A percentile compares a stretch with the other conserved stretches of the same genome.
phyloP scores from a whole-genome alignment of 2,329 filamentous ascomycete species.

The Aureobasidium vineae region DNA sequence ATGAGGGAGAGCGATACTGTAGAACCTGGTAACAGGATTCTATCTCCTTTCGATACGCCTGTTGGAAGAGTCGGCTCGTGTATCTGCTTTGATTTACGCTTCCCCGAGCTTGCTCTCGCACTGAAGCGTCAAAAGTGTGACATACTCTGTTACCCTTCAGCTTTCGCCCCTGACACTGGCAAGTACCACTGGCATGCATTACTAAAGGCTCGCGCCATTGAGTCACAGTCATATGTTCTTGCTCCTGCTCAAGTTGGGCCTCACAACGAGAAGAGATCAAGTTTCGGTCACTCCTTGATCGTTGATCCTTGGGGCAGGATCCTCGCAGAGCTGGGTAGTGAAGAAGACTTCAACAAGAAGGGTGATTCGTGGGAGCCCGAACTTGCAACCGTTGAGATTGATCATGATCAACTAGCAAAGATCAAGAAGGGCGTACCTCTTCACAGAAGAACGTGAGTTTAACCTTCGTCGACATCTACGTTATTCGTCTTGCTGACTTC shows the following conservation, averaged over 20 bases:
- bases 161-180: constrained; percentile 85
- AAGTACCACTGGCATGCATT: constrained; percentile 81
- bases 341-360: constrained; percentile 41
- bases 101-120: constrained; percentile 66
- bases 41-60: constrained; percentile 68
- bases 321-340: constrained; percentile 61
- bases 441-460: constrained; percentile 39
- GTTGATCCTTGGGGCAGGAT: constrained; percentile 85
- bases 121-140: constrained; percentile 68
- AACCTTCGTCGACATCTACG: not conserved
- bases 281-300: constrained; percentile 83
- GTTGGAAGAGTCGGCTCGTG: constrained; percentile 73
- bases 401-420: constrained; percentile 41
- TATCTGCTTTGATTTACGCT: constrained; percentile 77
- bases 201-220: constrained; percentile 76
- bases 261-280: constrained; percentile 72
- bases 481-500: not conserved
- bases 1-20: constrained; percentile 66
- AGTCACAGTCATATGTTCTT: constrained; percentile 83
- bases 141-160: constrained; percentile 80
- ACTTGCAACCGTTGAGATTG: constrained; percentile 43
- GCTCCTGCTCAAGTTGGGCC: constrained; percentile 77
- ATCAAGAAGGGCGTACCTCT: constrained; percentile 42
- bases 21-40: constrained; percentile 63
- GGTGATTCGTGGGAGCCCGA: constrained; percentile 41